Conservation (phyloP, 139 green algal genomes). For the Pleodorina starrii region DNA sequence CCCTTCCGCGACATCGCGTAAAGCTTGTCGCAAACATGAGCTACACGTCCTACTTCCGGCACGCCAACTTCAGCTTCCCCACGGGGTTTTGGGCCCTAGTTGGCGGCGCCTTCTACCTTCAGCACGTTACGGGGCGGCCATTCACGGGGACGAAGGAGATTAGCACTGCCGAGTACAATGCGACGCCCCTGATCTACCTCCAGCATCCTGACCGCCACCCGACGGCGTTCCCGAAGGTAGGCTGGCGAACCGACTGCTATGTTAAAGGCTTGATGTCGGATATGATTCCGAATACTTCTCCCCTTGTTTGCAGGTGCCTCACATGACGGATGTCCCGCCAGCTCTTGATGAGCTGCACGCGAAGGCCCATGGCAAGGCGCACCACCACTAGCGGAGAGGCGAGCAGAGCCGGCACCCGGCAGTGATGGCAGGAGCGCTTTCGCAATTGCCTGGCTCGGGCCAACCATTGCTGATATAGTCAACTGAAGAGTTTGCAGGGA, state of each 20-base stretch:
- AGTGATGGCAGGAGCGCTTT: no score
- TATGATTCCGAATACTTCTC: neutral
- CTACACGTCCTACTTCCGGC: slow-evolving; percentile 31
- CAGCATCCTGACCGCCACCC: slow-evolving; percentile 28
- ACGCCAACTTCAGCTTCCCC: slow-evolving; percentile 39
- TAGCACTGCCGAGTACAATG: slow-evolving; percentile 33
- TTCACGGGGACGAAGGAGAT: slow-evolving; percentile 8
- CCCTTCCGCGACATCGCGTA: no score
- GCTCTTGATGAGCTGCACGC: slow-evolving; percentile 1
- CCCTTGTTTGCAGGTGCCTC: neutral
- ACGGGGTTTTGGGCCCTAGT: slow-evolving; percentile 25
- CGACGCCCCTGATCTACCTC: slow-evolving; percentile 27
- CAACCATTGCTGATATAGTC: no score
- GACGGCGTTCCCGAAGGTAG: slow-evolving; percentile 9
- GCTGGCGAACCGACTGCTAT: neutral
- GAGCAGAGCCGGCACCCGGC: neutral
- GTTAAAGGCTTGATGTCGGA: neutral
- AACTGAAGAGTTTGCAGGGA: no score
- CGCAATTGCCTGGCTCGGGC: no score
- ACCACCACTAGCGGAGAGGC: slow-evolving; percentile 12
- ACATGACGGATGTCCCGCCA: slow-evolving; percentile 25
- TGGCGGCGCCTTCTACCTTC: slow-evolving; percentile 7
- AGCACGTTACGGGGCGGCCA: slow-evolving; percentile 4
- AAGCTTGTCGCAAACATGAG: slow-evolving; percentile 21
- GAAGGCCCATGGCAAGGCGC: slow-evolving; percentile 37